Evolutionary conservation across 2,329 filamentous ascomycete species (phyloP), one percentile per base, ranked within the genome.

Genomic region (Pestalotiopsis sp.): DNA sequence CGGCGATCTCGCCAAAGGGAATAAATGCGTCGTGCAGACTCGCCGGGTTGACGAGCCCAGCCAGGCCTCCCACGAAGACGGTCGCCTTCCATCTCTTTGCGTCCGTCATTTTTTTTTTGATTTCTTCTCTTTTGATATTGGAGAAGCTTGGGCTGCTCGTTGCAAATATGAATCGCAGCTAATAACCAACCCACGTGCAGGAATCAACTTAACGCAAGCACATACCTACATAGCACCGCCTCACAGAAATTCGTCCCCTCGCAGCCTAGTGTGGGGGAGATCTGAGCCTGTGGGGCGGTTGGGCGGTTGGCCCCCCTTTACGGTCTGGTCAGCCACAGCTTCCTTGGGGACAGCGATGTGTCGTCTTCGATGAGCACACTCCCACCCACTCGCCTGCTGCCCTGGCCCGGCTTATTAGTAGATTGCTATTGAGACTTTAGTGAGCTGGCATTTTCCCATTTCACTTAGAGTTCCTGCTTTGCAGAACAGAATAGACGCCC

Each of bases 1-100:
- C 94, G 73, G 93, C 90, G 71, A 99, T 95, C 80, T 98, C 95
- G 77, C 97, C 96, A 80, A 99, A 99, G 0, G 97, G 96, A 68
- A 99, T 89, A 82, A 99, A 99, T 67, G 95, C 95, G 76, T 97
- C 93, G 75, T 94, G 91, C 61, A 99, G 85, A 70, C 91, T 93
- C 70, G 89, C 87, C 49, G 86, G 84, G 13, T 91, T 95, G 69
- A 97, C 94, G 65, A 90, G 86, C 71, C 91, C 89, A 73, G 96
- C 91, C 64, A 99, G 89, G 39, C 95, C 95, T 71, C 95, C 95
- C 65, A 99, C 93, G 78, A 97, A 97, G 71, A 99, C 87, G 12
- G 96, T 99, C 60, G 93, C 90, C 82, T 97, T 98, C 82, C 95
- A 91, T 71, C 95, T 91, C 64, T 92, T 85, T 66, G 91, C 85